Percentiles rank a stretch among this genome's conserved stretches.
phyloP scores from a whole-genome alignment of 2,329 filamentous ascomycete species.

The Penicillium thymicola region DNA sequence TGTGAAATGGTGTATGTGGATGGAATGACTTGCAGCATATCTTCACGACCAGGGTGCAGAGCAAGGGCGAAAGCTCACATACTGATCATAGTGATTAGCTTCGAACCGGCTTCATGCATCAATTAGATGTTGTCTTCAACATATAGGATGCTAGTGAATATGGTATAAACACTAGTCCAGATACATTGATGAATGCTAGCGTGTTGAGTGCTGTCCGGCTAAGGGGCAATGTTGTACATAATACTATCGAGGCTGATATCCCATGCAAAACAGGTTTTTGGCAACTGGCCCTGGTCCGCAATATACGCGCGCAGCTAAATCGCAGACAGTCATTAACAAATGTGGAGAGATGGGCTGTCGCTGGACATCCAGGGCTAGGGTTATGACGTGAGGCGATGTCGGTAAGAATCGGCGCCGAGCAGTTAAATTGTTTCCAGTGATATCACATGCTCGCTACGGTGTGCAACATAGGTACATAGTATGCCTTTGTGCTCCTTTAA shows the following conservation, averaged over 20 bases:
- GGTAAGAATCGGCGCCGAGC: not conserved
- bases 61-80: not conserved
- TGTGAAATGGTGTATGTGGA: not conserved
- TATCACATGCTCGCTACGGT: slow-evolving; percentile 2
- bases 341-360: not conserved
- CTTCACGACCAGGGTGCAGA: not conserved
- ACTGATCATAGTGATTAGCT: not conserved
- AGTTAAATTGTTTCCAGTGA: not conserved
- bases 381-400: not conserved
- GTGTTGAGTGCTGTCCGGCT: not conserved
- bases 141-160: not conserved
- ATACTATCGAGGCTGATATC: not conserved
- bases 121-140: not conserved
- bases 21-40: not conserved
- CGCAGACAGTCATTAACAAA: not conserved
- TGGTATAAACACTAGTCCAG: not conserved
- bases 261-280: not conserved
- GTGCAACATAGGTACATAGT: not conserved
- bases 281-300: no score
- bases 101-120: not conserved
- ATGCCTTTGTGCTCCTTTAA: not conserved
- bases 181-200: not conserved
- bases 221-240: not conserved
- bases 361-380: not conserved
- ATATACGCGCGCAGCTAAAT: not conserved